Conservation (phyloP, 1,139 yeast species). For the Pichia sp. region DNA sequence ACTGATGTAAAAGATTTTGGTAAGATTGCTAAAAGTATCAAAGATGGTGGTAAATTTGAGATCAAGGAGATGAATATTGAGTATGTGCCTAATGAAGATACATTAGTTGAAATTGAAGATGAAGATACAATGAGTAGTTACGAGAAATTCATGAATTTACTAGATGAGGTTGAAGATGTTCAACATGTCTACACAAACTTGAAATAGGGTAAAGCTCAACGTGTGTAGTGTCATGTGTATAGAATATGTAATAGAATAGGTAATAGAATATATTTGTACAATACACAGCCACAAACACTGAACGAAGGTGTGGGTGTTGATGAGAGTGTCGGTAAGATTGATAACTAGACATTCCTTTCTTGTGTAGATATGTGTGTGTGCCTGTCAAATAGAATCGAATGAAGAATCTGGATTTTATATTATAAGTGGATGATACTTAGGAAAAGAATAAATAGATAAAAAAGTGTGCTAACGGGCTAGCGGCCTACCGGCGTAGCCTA, state of each 20-base stretch:
- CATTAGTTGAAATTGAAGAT: constrained; percentile 46
- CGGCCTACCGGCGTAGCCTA: too few species aligned
- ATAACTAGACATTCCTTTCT: too few species aligned
- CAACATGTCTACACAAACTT: constrained; percentile 62
- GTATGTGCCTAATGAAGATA: constrained; percentile 58
- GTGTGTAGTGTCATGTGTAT: constrained; percentile 2
- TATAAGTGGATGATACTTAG: not conserved
- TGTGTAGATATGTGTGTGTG: too few species aligned
- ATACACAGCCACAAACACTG: too few species aligned
- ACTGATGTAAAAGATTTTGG: constrained; percentile 63
- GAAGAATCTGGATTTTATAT: not conserved
- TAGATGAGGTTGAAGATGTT: constrained; percentile 77
- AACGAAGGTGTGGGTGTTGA: too few species aligned
- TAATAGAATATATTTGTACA: not conserved
- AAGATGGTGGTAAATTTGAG: constrained; percentile 39
- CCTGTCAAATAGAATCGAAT: too few species aligned
- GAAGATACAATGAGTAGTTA: constrained; percentile 45
- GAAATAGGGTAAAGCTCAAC: constrained; percentile 28
- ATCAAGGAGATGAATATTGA: constrained; percentile 67
- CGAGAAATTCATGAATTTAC: constrained; percentile 48
- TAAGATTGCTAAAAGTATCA: constrained; percentile 51
- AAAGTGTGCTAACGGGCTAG: too few species aligned
- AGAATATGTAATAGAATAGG: not conserved
- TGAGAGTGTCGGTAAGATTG: too few species aligned
- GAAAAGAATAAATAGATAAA: not conserved